phyloP scores from a whole-genome alignment of 805 yeast species.

The Barnettozyma vustinii region DNA sequence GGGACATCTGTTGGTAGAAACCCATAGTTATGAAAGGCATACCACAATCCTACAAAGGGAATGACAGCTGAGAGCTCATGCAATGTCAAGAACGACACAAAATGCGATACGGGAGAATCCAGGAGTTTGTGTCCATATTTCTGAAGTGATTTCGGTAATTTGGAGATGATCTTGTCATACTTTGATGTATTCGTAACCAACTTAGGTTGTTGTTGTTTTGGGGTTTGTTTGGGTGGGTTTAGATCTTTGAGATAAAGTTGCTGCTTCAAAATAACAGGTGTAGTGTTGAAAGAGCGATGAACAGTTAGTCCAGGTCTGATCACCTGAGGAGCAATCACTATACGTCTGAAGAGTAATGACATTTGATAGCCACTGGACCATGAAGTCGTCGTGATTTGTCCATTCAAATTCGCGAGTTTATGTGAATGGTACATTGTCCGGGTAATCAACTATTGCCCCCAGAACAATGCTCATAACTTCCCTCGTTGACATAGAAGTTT shows the following conservation, averaged over 20 bases:
- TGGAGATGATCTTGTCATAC: conserved; percentile 19
- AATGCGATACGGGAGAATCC: conserved; percentile 53
- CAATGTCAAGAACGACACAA: conserved; percentile 57
- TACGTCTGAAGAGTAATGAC: background rate
- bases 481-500: too few species aligned
- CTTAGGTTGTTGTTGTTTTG: background rate
- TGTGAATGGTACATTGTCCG: too few species aligned
- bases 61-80: conserved; percentile 74
- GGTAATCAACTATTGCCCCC: too few species aligned
- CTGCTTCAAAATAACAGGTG: background rate
- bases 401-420: too few species aligned
- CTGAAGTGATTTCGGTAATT: conserved; percentile 45
- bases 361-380: too few species aligned
- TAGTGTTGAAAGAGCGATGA: background rate
- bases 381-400: too few species aligned
- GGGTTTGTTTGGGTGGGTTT: background rate
- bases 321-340: background rate
- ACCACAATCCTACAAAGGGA: conserved; percentile 69
- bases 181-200: background rate
- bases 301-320: background rate
- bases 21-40: conserved; percentile 50
- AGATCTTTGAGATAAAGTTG: background rate
- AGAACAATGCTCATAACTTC: too few species aligned
- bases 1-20: conserved; percentile 52
- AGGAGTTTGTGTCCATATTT: conserved; percentile 46